Evolutionary conservation across 352 stramenopile genomes (phyloP).

Genomic region (Globisporangium ultimum): DNA sequence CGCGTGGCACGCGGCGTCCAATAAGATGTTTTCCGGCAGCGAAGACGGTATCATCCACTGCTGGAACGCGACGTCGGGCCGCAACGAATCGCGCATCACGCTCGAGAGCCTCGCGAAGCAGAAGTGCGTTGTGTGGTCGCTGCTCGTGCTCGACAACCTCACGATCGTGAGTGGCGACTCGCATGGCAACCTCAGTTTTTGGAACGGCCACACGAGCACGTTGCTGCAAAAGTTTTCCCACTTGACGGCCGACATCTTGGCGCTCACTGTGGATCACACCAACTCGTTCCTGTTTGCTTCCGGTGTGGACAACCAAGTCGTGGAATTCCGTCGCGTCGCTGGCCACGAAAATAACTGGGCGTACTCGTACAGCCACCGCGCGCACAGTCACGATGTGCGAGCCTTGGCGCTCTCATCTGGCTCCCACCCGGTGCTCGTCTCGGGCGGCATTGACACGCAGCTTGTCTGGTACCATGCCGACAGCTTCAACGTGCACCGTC

Average conservation of each 20-base stretch:
- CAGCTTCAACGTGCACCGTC: constrained; percentile 82
- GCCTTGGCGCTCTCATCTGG: constrained; percentile 70
- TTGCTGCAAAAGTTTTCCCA: constrained; percentile 92
- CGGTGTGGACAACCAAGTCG: constrained; percentile 92
- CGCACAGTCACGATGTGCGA: constrained; percentile 90
- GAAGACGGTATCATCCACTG: constrained; percentile 86
- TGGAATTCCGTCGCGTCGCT: constrained; percentile 65
- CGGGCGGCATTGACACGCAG: constrained; percentile 92
- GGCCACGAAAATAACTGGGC: constrained; percentile 49
- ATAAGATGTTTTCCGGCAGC: constrained; percentile 84
- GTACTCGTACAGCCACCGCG: constrained; percentile 86
- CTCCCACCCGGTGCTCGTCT: constrained; percentile 76
- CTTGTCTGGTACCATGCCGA: constrained; percentile 88
- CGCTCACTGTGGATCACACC: constrained; percentile 74
- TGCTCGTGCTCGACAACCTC: constrained; percentile 86
- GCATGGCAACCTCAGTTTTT: constrained; percentile 91
- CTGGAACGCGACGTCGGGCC: constrained; percentile 75
- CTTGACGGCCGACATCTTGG: constrained; percentile 88
- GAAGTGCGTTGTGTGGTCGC: constrained; percentile 86
- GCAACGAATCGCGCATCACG: constrained; percentile 83
- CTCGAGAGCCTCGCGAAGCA: constrained; percentile 77
- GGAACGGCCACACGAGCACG: constrained; percentile 89
- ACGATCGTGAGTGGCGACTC: constrained; percentile 93
- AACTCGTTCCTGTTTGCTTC: constrained; percentile 91
- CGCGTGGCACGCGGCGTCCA: constrained; percentile 66